Evolutionary conservation across 2,329 filamentous ascomycete genomes (phyloP), one percentile per base, ranked within the genome.

Genomic region (Paramyrothecium sp.): DNA sequence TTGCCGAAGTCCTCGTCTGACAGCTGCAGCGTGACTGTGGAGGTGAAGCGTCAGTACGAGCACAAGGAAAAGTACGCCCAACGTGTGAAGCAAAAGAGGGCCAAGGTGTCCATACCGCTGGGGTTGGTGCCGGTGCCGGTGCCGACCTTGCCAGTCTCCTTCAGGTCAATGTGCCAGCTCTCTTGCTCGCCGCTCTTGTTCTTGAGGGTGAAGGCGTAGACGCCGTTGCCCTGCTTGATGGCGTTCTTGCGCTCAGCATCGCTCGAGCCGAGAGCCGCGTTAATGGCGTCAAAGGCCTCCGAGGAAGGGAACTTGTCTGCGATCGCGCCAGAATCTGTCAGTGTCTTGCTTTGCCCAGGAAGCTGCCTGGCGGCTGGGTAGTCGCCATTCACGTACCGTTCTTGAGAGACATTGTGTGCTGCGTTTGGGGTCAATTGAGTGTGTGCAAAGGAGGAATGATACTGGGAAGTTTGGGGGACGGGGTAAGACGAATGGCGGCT

Each of bases 91-190:
- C 41, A 13, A 30, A 51, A 21, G 26, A 22, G 21, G 30, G 53
- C 12, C 34, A 48, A 23, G 22, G 21, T 21, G 46, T 30, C 49
- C 86, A 69, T 73, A 96, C 92, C 91, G 72, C 88, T 91, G 46
- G 94, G 88, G 81, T 97, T 97, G 65, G 84, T 85, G 66, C 89
- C 89, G 23, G 84, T 73, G 56, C 95, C 95, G 71, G 89, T 89
- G 67, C 84, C 89, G 47, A 97, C 93, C 56, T 83, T 84, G 62
- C 95, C 95, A 61, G 88, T 89, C 69, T 96, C 85, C 83, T 97
- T 97, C 61, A 99, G 86, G 74, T 99, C 95, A 66, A 99, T 91
- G 80, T 96, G 86, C 95, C 95, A 99, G 78, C 86, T 90, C 69
- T 91, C 87, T 58, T 87, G 88, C 74, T 93, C 85, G 67, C 91